These are phyloP conservation scores for Fraxinus quadrangulata DNA, from an alignment of 257 asterid genomes.

Conservation along the genomic window DNA sequence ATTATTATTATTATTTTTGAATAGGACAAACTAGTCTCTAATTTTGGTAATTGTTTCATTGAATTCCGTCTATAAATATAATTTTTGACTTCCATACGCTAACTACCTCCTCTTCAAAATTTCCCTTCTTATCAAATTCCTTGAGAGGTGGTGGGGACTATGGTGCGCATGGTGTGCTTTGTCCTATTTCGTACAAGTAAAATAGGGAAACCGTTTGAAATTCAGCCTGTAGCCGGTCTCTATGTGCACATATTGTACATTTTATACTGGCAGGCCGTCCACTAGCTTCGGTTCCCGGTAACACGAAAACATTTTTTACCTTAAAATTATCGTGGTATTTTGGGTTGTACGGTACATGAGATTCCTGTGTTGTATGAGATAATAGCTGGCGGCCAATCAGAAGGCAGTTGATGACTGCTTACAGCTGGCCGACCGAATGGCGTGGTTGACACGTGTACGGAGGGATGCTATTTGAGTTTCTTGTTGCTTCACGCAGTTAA, in stretches of 20 bases:
- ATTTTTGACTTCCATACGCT: neutral
- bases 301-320: slow-evolving; percentile 14
- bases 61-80: neutral
- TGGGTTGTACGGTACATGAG: slow-evolving; percentile 11
- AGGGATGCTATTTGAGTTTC: slow-evolving; percentile 8
- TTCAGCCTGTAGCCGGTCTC: slow-evolving; percentile 36
- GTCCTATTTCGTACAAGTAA: no score
- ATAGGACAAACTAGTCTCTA: no score
- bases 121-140: neutral
- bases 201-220: neutral
- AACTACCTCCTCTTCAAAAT: neutral
- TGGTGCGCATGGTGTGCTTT: neutral
- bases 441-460: slow-evolving; percentile 26
- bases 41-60: neutral
- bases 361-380: neutral
- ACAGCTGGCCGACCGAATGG: slow-evolving; percentile 26
- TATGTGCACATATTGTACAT: slow-evolving; percentile 26
- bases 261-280: slow-evolving; percentile 27
- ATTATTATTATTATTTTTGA: no score
- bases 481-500: slow-evolving; percentile 26
- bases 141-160: neutral
- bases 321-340: slow-evolving; percentile 12
- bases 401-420: slow-evolving; percentile 19
- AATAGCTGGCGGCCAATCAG: slow-evolving; percentile 33
- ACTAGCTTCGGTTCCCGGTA: slow-evolving; percentile 42